Conservation (phyloP, 2,329 filamentous ascomycete genomes). For the Graphilbum ipis-grandicollis region DNA sequence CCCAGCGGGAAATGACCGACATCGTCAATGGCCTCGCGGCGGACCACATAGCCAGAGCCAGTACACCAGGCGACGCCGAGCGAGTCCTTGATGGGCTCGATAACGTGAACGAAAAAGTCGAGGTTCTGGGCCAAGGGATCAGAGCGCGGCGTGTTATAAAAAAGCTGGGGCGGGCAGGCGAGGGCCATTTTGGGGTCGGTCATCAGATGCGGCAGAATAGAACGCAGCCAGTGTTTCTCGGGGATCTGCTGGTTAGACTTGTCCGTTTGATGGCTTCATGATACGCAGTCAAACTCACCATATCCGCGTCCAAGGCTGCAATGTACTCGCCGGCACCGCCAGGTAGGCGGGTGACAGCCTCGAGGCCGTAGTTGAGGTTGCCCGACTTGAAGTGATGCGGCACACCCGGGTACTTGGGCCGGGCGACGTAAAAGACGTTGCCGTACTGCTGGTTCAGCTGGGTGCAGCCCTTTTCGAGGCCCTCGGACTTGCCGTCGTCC, state of each 20-base stretch:
- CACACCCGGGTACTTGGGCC: constrained; percentile 27
- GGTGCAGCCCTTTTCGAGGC: constrained; percentile 18
- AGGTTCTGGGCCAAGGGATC: constrained; percentile 42
- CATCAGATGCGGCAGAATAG: constrained; percentile 41
- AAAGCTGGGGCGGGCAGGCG: constrained; percentile 43
- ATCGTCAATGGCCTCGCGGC: constrained; percentile 39
- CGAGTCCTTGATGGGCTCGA: constrained; percentile 31
- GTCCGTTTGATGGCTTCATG: too few species aligned
- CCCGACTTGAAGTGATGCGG: constrained; percentile 46
- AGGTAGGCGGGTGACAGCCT: constrained; percentile 29
- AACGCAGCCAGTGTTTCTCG: constrained; percentile 40
- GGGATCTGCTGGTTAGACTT: constrained; percentile 27
- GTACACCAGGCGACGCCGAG: constrained; percentile 43
- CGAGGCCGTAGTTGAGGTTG: constrained; percentile 43
- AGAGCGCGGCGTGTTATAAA: constrained; percentile 42
- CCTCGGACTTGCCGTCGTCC: constrained; percentile 32
- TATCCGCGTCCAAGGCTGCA: constrained; percentile 49
- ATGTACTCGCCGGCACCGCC: constrained; percentile 40
- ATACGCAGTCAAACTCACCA: constrained; percentile 25
- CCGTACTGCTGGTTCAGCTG: constrained; percentile 23
- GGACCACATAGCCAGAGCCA: constrained; percentile 44
- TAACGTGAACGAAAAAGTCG: constrained; percentile 38
- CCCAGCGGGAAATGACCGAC: constrained; percentile 45
- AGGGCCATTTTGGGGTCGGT: constrained; percentile 37
- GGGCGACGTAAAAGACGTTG: constrained; percentile 35